These are phyloP conservation scores for Phalaenopsis aphrodite DNA, from an alignment of 106 monocot species.

Conservation along the genomic window DNA sequence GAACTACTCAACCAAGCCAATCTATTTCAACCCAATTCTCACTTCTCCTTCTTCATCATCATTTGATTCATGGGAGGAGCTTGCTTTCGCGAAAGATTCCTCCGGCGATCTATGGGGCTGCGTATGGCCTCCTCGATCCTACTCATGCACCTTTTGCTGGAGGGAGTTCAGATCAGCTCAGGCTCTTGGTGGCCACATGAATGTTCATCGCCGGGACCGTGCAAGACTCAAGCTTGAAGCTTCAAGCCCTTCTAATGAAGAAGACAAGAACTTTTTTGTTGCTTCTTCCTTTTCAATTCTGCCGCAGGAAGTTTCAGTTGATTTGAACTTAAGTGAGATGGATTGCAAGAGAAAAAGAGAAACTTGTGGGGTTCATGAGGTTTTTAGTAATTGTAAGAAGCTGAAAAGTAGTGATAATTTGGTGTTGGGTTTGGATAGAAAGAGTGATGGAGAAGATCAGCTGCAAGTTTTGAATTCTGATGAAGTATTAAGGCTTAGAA, in stretches of 20 bases:
- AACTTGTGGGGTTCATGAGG: background rate
- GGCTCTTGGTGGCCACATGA: conserved; percentile 22
- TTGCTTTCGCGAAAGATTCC: background rate
- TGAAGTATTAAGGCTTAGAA: background rate
- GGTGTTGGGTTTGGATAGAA: background rate
- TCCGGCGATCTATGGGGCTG: background rate
- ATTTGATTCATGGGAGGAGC: background rate
- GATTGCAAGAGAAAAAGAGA: background rate
- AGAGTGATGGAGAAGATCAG: background rate
- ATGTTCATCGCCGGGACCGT: conserved; percentile 29
- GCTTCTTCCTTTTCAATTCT: background rate
- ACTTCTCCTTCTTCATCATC: background rate
- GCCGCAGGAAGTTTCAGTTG: background rate
- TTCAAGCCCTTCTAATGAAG: conserved; percentile 11
- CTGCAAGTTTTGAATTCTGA: background rate
- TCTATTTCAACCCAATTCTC: background rate
- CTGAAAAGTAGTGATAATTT: background rate
- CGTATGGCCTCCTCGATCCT: conserved; percentile 3
- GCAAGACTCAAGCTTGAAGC: conserved; percentile 19
- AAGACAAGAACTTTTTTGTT: background rate
- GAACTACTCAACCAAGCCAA: background rate
- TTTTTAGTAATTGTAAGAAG: background rate
- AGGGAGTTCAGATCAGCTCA: conserved; percentile 7
- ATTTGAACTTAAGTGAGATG: background rate
- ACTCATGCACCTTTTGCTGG: conserved; percentile 7